Conservation (phyloP, 2,329 filamentous ascomycete genomes). For the Alternaria ventricosa region DNA sequence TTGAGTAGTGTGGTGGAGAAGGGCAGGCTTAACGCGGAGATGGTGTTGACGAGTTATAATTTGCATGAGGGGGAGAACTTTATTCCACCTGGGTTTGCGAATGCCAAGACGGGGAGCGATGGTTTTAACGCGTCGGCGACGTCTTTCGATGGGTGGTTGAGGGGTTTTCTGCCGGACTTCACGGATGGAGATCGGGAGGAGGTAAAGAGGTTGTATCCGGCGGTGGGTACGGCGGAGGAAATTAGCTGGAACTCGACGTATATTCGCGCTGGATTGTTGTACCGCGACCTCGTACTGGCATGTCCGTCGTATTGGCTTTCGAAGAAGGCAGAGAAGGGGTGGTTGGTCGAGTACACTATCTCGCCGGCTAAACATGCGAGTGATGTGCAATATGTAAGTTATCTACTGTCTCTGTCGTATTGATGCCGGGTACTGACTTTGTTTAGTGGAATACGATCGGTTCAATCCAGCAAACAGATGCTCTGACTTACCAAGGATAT, state of each 20-base stretch:
- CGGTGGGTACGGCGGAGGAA: constrained; percentile 55
- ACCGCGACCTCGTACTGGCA: constrained; percentile 64
- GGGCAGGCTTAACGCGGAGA: constrained; percentile 53
- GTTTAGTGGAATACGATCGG: constrained; percentile 63
- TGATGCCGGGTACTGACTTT: constrained; percentile 5
- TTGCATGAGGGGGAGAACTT: constrained; percentile 69
- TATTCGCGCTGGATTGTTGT: constrained; percentile 63
- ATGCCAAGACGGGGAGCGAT: constrained; percentile 34
- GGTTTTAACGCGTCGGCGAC: constrained; percentile 59
- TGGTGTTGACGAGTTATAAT: constrained; percentile 65
- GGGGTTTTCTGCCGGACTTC: constrained; percentile 61
- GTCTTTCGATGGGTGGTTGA: constrained; percentile 62
- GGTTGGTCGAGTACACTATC: constrained; percentile 67
- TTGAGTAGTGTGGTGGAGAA: constrained; percentile 54
- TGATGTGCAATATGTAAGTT: constrained; percentile 61
- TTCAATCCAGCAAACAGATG: constrained; percentile 58
- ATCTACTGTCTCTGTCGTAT: not conserved
- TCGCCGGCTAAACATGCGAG: constrained; percentile 64
- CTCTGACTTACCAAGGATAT: constrained; percentile 63
- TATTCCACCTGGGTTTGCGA: constrained; percentile 58
- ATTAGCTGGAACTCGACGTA: constrained; percentile 60
- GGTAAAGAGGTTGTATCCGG: constrained; percentile 58
- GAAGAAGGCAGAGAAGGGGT: constrained; percentile 55
- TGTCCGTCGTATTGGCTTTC: constrained; percentile 67
- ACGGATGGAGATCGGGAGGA: constrained; percentile 47